Percentiles rank a stretch among this genome's conserved stretches.
phyloP scores from a whole-genome alignment of 768 basidiomycete species.

The Austroboletus festivus region DNA sequence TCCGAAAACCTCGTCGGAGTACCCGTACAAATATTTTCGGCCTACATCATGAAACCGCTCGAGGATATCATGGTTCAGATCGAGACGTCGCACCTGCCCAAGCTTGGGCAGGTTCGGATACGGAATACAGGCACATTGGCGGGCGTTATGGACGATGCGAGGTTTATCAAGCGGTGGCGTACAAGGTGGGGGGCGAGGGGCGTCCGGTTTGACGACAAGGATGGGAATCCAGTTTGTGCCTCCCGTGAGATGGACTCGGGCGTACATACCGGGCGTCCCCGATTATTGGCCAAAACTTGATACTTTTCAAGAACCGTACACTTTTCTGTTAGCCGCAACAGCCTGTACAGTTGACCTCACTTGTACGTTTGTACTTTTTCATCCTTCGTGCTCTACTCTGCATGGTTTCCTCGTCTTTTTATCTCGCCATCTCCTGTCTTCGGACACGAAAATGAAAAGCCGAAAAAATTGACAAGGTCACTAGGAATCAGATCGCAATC shows the following conservation, averaged over 20 bases:
- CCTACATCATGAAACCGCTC: constrained; percentile 41
- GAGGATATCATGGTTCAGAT: constrained; percentile 38
- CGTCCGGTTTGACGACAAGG: constrained; percentile 33
- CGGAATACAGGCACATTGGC: constrained; percentile 40
- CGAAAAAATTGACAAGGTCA: no score
- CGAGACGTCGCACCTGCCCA: constrained; percentile 34
- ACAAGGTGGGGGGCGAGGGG: constrained; percentile 25
- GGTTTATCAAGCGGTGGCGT: constrained; percentile 30
- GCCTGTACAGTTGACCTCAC: no score
- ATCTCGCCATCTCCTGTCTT: no score
- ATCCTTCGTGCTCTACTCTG: no score
- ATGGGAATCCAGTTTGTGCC: constrained; percentile 24
- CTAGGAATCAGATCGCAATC: no score
- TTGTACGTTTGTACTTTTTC: no score
- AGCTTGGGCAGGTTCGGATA: constrained; percentile 37
- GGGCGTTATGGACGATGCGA: constrained; percentile 25
- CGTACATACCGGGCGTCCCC: background rate
- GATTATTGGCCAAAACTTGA: no score
- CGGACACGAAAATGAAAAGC: no score
- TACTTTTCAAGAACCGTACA: no score
- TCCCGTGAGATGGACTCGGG: background rate
- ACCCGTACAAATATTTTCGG: constrained; percentile 35
- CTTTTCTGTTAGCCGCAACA: no score
- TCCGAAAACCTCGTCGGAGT: constrained; percentile 37
- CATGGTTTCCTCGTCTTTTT: no score